Percentiles rank a stretch among this genome's conserved stretches.
Conservation (phyloP, 2,329 filamentous ascomycete species). For the Beauveria australis region DNA sequence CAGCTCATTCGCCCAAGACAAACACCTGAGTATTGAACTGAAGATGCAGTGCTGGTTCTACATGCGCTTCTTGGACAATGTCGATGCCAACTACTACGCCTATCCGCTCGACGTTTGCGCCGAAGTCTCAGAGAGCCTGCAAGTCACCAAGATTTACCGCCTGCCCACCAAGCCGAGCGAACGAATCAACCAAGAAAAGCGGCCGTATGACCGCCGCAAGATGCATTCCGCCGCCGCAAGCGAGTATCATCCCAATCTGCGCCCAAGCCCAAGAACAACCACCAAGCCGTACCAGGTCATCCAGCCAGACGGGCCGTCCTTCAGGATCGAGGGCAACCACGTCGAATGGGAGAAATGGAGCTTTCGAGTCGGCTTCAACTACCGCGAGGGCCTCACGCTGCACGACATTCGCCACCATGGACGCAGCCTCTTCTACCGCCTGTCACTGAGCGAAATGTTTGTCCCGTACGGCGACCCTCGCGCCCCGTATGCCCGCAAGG, state of each 20-base stretch:
- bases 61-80: conserved; percentile 28
- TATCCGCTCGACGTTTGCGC: conserved; percentile 45
- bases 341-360: conserved; percentile 56
- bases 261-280: conserved; percentile 17
- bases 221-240: conserved; percentile 34
- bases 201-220: conserved; percentile 32
- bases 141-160: conserved; percentile 38
- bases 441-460: conserved; percentile 60
- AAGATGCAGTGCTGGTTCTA: conserved; percentile 28
- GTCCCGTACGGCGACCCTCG: conserved; percentile 59
- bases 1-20: neutral
- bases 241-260: conserved; percentile 27
- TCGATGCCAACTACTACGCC: conserved; percentile 46
- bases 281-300: conserved; percentile 23
- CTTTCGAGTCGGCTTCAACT: conserved; percentile 59
- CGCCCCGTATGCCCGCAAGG: conserved; percentile 54
- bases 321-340: conserved; percentile 33
- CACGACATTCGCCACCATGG: conserved; percentile 58
- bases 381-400: conserved; percentile 57
- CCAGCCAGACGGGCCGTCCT: conserved; percentile 25
- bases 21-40: neutral
- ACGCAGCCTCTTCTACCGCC: conserved; percentile 54
- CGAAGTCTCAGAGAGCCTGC: conserved; percentile 37
- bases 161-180: conserved; percentile 33
- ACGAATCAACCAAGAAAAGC: conserved; percentile 21